These are phyloP conservation scores for Salix suchowensis DNA, from an alignment of 345 rosid genomes.

Conservation along the genomic window DNA sequence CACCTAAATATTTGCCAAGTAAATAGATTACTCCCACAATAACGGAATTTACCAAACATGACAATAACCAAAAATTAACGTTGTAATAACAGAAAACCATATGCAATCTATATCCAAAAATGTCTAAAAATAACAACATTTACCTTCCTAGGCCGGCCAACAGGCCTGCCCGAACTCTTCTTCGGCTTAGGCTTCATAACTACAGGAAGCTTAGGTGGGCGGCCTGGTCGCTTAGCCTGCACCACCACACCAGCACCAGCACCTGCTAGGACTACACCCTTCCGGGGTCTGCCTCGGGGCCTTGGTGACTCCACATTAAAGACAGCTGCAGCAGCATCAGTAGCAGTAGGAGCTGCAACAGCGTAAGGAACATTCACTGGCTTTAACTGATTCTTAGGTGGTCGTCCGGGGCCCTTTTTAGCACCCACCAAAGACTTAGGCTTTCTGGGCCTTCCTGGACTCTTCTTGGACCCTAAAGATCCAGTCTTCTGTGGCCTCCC, in stretches of 20 bases:
- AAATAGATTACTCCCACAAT: background rate
- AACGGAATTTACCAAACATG: background rate
- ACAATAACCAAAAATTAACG: background rate
- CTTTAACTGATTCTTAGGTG: conserved; percentile 22
- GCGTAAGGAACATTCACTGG: conserved; percentile 26
- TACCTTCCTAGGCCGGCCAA: conserved; percentile 77
- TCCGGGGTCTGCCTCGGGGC: conserved; percentile 63
- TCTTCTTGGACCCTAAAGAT: conserved; percentile 19
- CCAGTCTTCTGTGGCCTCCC: conserved; percentile 39
- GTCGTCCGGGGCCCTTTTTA: conserved; percentile 32
- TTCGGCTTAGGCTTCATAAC: conserved; percentile 22
- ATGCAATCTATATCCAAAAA: too few species aligned
- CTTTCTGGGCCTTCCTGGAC: conserved; percentile 41
- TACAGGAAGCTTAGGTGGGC: conserved; percentile 45
- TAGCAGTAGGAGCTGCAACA: background rate
- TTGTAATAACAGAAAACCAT: background rate
- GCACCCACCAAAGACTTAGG: conserved; percentile 24
- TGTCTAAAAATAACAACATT: background rate
- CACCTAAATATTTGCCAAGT: background rate
- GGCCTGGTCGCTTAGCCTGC: conserved; percentile 40
- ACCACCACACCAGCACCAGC: conserved; percentile 9
- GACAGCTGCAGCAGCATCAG: background rate
- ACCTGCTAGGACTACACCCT: conserved; percentile 1
- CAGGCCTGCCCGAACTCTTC: conserved; percentile 40
- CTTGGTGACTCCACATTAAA: background rate